These are phyloP conservation scores for Cymbopogon citratus DNA, from an alignment of 176 grass and related monocot species.

Conservation along the genomic window DNA sequence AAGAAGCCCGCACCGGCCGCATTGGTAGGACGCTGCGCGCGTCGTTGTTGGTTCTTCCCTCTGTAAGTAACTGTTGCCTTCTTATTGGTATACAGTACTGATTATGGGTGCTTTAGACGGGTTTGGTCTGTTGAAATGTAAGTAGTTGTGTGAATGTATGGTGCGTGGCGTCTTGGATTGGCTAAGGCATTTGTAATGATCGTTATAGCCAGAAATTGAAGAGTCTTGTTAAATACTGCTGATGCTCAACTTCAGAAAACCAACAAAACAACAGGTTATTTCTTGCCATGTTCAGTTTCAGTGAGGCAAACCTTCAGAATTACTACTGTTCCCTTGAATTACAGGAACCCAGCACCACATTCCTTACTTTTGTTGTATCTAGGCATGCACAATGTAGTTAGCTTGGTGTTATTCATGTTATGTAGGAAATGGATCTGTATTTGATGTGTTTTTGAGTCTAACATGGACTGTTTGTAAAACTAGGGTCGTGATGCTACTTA, in stretches of 20 bases:
- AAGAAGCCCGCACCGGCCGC: conserved; percentile 40
- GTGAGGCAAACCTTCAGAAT: not conserved
- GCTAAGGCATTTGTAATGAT: conserved; percentile 75
- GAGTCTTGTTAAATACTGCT: conserved; percentile 94
- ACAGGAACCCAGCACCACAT: no score
- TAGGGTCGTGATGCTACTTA: not conserved
- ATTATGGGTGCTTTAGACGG: no score
- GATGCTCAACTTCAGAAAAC: conserved; percentile 90
- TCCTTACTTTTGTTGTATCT: no score
- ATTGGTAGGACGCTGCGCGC: conserved; percentile 24
- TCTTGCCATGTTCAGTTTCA: conserved; percentile 11
- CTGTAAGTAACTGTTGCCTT: not conserved
- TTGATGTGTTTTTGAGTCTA: not conserved
- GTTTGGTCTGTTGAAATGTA: no score
- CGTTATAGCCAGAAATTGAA: conserved; percentile 98
- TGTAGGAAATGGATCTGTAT: not conserved
- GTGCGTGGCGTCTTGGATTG: not conserved
- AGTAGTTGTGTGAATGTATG: not conserved
- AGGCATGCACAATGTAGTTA: no score
- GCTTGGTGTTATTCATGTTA: no score
- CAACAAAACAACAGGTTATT: conserved; percentile 97
- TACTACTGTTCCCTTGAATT: not conserved
- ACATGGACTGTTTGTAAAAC: not conserved
- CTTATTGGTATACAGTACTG: not conserved
- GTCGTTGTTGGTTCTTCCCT: not conserved